These are phyloP conservation scores for Phaeolepiota aurea DNA, from an alignment of 768 basidiomycete species.

Conservation along the genomic window DNA sequence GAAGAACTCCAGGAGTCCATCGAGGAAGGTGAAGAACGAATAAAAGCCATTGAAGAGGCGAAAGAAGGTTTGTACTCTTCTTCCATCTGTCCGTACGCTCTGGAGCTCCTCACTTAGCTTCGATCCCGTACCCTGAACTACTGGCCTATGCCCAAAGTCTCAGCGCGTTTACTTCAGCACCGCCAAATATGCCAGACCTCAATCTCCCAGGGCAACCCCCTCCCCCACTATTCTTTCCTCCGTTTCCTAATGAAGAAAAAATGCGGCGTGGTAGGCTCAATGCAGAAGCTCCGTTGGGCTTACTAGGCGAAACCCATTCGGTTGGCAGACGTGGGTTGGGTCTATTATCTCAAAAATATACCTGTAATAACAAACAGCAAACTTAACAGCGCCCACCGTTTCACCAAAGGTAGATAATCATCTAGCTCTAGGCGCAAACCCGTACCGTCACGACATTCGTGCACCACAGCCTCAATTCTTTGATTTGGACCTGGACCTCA, in stretches of 20 bases:
- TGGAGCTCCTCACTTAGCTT: conserved; percentile 31
- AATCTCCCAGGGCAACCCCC: conserved; percentile 63
- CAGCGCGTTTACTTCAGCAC: conserved; percentile 81
- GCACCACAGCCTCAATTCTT: conserved; percentile 56
- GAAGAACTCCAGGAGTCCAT: conserved; percentile 62
- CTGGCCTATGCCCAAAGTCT: conserved; percentile 80
- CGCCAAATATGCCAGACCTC: conserved; percentile 79
- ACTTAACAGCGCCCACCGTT: conserved; percentile 50
- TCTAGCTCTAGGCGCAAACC: conserved; percentile 44
- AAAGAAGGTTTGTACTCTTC: conserved; percentile 45
- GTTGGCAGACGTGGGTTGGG: conserved; percentile 61
- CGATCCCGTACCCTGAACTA: conserved; percentile 77
- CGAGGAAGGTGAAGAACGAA: conserved; percentile 66
- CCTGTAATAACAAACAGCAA: too few species aligned
- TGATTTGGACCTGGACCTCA: conserved; percentile 78
- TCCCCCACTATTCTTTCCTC: conserved; percentile 78
- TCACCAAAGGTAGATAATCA: conserved; percentile 48
- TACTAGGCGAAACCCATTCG: conserved; percentile 74
- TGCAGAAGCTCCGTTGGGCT: conserved; percentile 70
- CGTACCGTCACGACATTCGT: conserved; percentile 65
- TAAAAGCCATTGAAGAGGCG: conserved; percentile 62
- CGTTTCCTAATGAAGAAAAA: conserved; percentile 88
- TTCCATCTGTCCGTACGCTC: neutral
- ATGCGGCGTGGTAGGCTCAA: conserved; percentile 80
- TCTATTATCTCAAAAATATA: too few species aligned